phyloP scores from a whole-genome alignment of 108 stramenopile genomes.

The Nitzschia putrida region DNA sequence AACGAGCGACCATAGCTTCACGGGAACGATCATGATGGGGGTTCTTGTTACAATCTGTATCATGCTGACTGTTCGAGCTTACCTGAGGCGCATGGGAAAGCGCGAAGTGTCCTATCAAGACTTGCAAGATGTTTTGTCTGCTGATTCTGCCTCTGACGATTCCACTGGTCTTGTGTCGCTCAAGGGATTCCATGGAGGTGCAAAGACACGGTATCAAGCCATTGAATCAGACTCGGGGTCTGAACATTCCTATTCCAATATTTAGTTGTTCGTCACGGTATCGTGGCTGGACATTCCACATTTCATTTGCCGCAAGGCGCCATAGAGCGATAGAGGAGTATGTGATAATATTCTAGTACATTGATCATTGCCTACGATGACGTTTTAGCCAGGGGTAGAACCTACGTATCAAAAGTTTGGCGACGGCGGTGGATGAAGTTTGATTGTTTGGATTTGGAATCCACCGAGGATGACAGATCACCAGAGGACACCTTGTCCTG shows the following conservation, averaged over 20 bases:
- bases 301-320: too few species aligned
- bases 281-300: too few species aligned
- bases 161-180: background rate
- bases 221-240: constrained; percentile 12
- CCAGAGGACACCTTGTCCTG: background rate
- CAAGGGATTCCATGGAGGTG: background rate
- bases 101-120: background rate
- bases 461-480: background rate
- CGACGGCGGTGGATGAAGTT: constrained; percentile 14
- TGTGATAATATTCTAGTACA: too few species aligned
- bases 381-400: too few species aligned
- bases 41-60: background rate
- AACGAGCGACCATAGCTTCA: background rate
- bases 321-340: too few species aligned
- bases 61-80: background rate
- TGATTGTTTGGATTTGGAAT: background rate
- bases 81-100: background rate
- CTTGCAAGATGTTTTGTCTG: background rate
- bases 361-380: too few species aligned
- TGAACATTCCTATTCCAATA: background rate
- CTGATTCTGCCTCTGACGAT: background rate
- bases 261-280: too few species aligned
- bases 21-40: background rate
- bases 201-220: constrained; percentile 3
- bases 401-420: constrained; percentile 16